A percentile compares a stretch with the other conserved stretches of the same genome.
These are phyloP conservation scores for Eucalyptus virginea DNA, from an alignment of 345 rosid genomes.

Conservation along the genomic window DNA sequence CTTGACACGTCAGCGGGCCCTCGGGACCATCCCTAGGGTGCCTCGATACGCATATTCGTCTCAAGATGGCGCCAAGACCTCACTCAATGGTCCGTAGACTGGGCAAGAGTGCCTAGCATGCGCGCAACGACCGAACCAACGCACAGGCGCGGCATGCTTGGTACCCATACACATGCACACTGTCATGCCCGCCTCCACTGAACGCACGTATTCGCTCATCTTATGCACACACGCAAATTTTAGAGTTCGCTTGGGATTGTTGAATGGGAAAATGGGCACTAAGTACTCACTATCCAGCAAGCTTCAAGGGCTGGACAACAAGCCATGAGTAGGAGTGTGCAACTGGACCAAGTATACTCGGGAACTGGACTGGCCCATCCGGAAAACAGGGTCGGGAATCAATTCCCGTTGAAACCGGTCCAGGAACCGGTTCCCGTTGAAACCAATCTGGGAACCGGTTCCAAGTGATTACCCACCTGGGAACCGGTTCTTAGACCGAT, in stretches of 20 bases:
- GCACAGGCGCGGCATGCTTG: neutral
- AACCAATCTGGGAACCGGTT: too few relatives aligned
- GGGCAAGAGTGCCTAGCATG: neutral
- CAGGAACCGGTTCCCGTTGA: too few relatives aligned
- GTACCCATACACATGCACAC: neutral
- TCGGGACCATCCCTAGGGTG: neutral
- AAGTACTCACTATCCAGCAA: neutral
- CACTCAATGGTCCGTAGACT: neutral
- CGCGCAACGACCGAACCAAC: neutral
- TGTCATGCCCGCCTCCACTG: neutral
- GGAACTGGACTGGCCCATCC: accelerated
- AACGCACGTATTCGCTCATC: neutral
- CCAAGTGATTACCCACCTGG: too few relatives aligned
- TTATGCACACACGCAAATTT: neutral
- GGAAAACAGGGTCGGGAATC: too few relatives aligned
- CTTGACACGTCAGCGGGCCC: neutral
- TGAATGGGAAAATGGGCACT: neutral
- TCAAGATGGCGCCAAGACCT: neutral
- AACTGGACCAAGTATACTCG: too few relatives aligned
- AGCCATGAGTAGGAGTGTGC: neutral
- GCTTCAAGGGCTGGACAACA: neutral
- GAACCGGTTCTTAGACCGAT: too few relatives aligned
- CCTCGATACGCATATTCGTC: neutral
- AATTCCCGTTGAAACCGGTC: too few relatives aligned
- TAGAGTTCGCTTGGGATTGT: neutral